Evolutionary conservation across 148 eudicot species (phyloP).

Genomic region (Cornus suecica): DNA sequence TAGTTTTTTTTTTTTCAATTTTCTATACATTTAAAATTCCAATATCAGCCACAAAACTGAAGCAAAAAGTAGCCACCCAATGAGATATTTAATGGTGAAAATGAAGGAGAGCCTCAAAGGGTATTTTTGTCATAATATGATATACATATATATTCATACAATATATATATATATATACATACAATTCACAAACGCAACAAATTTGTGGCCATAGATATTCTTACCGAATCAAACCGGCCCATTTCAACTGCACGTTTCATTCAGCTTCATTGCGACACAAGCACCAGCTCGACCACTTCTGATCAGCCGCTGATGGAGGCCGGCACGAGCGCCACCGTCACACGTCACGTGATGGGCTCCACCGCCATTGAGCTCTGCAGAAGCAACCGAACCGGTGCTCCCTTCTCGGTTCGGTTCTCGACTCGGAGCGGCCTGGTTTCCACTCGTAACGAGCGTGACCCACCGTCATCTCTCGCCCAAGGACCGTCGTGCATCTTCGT

Average conservation of each 20-base stretch:
- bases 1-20: too few species aligned
- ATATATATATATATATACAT: too few species aligned
- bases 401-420: constrained; percentile 34
- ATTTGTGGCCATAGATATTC: neutral
- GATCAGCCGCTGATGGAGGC: constrained; percentile 36
- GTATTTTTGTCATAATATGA: neutral
- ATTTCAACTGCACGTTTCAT: neutral
- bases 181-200: neutral
- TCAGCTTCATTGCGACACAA: neutral
- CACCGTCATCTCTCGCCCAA: constrained; percentile 25
- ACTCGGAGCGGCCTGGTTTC: constrained; percentile 22
- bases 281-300: neutral
- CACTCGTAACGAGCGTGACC: constrained; percentile 17
- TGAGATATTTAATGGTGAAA: neutral
- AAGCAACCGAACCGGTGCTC: constrained; percentile 28
- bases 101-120: neutral
- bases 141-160: too few species aligned
- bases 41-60: neutral
- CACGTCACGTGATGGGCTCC: constrained; percentile 31
- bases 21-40: neutral
- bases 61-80: too few species aligned
- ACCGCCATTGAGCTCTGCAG: constrained; percentile 21
- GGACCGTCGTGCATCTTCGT: constrained; percentile 87
- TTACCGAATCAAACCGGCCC: neutral
- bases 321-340: constrained; percentile 31